Conservation (phyloP, 805 yeast genomes). For the Ogataea trehalophila region DNA sequence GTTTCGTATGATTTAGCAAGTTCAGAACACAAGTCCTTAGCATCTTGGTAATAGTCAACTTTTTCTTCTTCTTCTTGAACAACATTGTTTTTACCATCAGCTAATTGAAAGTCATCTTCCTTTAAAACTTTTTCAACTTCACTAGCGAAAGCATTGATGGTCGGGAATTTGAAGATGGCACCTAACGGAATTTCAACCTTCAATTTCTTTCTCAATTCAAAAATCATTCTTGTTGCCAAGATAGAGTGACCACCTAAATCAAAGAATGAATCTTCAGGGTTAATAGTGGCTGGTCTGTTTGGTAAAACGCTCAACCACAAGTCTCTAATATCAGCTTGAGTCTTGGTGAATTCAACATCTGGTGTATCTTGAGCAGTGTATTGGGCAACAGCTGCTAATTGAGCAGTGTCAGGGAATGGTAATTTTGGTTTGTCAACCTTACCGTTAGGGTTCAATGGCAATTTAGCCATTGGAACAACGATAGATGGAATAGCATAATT, state of each 20-base stretch:
- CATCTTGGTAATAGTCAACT: constrained; percentile 71
- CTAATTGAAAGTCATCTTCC: constrained; percentile 44
- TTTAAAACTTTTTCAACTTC: constrained; percentile 58
- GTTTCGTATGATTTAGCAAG: constrained; percentile 44
- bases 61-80: constrained; percentile 21
- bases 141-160: constrained; percentile 70
- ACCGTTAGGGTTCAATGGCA: constrained; percentile 97
- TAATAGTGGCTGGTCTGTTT: constrained; percentile 70
- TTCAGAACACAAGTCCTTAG: constrained; percentile 43
- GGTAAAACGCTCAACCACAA: constrained; percentile 87
- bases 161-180: constrained; percentile 83
- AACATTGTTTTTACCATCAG: constrained; percentile 29
- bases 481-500: constrained; percentile 90
- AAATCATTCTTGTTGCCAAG: constrained; percentile 94
- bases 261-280: constrained; percentile 84
- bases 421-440: constrained; percentile 96
- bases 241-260: constrained; percentile 98
- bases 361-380: constrained; percentile 39
- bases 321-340: constrained; percentile 67
- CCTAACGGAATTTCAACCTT: constrained; percentile 85
- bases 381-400: constrained; percentile 69
- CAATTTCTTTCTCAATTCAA: constrained; percentile 75
- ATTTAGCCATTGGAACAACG: constrained; percentile 76
- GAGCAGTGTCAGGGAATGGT: constrained; percentile 90
- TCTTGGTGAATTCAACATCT: constrained; percentile 52